phyloP scores from a whole-genome alignment of 768 basidiomycete genomes.

The Russula vinacea region DNA sequence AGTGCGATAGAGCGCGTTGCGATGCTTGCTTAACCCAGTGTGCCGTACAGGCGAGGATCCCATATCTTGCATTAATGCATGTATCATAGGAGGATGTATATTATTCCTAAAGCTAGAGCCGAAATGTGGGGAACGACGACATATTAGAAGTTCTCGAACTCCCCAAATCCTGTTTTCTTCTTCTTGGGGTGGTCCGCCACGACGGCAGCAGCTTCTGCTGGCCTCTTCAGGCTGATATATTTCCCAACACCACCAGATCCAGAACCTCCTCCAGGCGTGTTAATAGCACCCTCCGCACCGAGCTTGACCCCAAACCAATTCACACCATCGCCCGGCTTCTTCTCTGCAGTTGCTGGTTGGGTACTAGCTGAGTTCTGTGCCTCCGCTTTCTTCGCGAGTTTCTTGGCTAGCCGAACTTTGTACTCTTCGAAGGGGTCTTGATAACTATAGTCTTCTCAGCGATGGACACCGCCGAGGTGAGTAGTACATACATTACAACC shows the following conservation, averaged over 20 bases:
- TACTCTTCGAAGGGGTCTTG: constrained; percentile 96
- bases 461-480: neutral
- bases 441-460: constrained; percentile 46
- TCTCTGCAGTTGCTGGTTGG: constrained; percentile 37
- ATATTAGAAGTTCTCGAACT: constrained; percentile 76
- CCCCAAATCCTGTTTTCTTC: constrained; percentile 84
- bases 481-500: constrained; percentile 68
- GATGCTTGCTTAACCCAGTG: constrained; percentile 32
- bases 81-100: constrained; percentile 24
- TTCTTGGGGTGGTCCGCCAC: constrained; percentile 68
- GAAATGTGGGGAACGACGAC: neutral
- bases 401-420: constrained; percentile 76
- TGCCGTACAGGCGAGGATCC: neutral
- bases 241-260: constrained; percentile 68
- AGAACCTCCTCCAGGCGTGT: constrained; percentile 35
- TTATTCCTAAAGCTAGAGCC: constrained; percentile 6
- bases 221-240: constrained; percentile 53
- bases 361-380: constrained; percentile 37
- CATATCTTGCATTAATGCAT: constrained; percentile 17
- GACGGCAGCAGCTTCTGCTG: constrained; percentile 23
- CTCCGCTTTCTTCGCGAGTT: constrained; percentile 58
- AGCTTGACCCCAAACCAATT: constrained; percentile 92
- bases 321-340: constrained; percentile 62
- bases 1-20: constrained; percentile 33
- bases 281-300: constrained; percentile 42